phyloP scores from a whole-genome alignment of 441 rosid species.

The Pelargonium citronellum region DNA sequence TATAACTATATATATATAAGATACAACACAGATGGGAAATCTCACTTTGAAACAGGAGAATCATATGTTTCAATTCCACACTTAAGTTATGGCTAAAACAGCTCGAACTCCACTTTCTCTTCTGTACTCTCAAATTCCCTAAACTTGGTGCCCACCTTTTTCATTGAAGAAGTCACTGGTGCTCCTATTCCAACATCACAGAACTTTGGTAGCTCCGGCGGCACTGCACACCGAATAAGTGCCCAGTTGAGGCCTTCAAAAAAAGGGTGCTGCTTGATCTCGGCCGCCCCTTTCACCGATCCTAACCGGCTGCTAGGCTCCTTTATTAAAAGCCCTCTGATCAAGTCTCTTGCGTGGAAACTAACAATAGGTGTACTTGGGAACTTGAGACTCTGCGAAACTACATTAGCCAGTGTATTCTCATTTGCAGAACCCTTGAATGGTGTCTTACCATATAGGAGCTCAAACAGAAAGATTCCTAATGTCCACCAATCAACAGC shows the following conservation, averaged over 20 bases:
- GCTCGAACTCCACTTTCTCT: conserved; percentile 43
- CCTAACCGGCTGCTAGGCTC: conserved; percentile 60
- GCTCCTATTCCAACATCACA: conserved; percentile 23
- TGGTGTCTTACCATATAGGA: conserved; percentile 60
- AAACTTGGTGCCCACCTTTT: conserved; percentile 29
- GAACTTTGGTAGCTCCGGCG: conserved; percentile 51
- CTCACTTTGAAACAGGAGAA: neutral
- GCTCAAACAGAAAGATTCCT: conserved; percentile 63
- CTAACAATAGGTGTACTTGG: conserved; percentile 48
- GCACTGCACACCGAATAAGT: conserved; percentile 51
- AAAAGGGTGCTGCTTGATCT: conserved; percentile 63
- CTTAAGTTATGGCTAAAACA: conserved; percentile 33
- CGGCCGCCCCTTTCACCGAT: conserved; percentile 60
- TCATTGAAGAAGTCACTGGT: conserved; percentile 21
- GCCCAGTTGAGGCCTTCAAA: conserved; percentile 79
- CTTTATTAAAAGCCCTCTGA: conserved; percentile 51
- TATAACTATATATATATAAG: neutral
- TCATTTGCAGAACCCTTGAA: conserved; percentile 64
- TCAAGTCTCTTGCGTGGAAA: conserved; percentile 58
- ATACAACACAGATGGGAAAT: conserved; percentile 1
- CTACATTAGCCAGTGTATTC: conserved; percentile 56
- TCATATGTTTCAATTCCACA: neutral
- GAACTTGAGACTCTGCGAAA: conserved; percentile 50
- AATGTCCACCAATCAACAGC: conserved; percentile 82
- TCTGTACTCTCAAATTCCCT: conserved; percentile 27